phyloP scores from a whole-genome alignment of 2,329 filamentous ascomycete genomes.

The Aspergillus cejpii region DNA sequence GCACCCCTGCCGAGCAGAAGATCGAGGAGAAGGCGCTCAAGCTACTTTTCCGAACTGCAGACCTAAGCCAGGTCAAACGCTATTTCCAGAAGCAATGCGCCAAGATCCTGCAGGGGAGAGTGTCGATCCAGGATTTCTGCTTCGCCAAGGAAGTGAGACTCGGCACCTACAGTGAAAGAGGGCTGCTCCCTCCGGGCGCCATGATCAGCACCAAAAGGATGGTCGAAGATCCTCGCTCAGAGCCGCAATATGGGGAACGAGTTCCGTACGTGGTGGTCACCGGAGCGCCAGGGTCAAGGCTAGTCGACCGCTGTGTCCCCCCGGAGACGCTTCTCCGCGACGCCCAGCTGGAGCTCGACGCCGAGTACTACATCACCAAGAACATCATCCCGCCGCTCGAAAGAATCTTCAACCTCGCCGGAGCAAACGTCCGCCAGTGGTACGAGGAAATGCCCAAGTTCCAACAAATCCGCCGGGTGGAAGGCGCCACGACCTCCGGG shows the following conservation, averaged over 20 bases:
- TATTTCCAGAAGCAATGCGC: conserved; percentile 87
- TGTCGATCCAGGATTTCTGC: conserved; percentile 92
- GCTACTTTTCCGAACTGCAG: conserved; percentile 80
- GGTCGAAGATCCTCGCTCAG: conserved; percentile 75
- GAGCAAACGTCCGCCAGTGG: conserved; percentile 84
- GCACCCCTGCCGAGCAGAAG: conserved; percentile 91
- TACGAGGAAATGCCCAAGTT: conserved; percentile 96
- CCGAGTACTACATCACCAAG: conserved; percentile 95
- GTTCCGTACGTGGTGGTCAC: conserved; percentile 91
- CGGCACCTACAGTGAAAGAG: conserved; percentile 77
- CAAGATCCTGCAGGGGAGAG: conserved; percentile 83
- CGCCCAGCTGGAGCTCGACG: conserved; percentile 73
- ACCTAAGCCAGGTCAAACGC: conserved; percentile 77
- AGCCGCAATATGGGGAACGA: conserved; percentile 91
- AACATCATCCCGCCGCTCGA: conserved; percentile 92
- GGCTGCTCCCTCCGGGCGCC: conserved; percentile 75
- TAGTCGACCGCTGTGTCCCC: conserved; percentile 84
- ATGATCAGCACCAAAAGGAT: conserved; percentile 80
- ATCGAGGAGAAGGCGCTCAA: conserved; percentile 90
- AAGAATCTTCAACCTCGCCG: conserved; percentile 92
- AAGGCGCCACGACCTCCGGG: conserved; percentile 31
- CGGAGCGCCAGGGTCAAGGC: conserved; percentile 74
- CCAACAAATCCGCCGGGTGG: conserved; percentile 64
- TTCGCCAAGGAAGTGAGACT: conserved; percentile 89
- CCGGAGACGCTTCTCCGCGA: conserved; percentile 75